Percentiles rank a stretch among this genome's conserved stretches.
Conservation (phyloP, 768 basidiomycete species). For the Suillus alpinus region DNA sequence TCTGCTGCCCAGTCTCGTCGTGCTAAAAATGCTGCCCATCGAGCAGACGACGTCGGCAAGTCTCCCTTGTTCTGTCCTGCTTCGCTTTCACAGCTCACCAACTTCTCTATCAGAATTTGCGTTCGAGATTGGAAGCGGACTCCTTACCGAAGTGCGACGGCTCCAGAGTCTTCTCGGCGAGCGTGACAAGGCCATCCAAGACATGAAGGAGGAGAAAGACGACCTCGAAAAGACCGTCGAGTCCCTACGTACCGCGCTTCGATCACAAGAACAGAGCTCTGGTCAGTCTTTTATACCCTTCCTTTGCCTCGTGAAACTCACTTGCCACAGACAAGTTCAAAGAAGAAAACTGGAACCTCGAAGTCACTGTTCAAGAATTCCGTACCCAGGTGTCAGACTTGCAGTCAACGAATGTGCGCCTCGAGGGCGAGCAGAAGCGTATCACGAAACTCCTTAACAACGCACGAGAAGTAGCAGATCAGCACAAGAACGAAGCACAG, state of each 20-base stretch:
- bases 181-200: conserved; percentile 88
- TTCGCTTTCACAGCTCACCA: conserved; percentile 14
- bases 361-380: conserved; percentile 88
- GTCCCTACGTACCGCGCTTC: conserved; percentile 66
- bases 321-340: conserved; percentile 77
- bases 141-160: conserved; percentile 88
- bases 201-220: conserved; percentile 90
- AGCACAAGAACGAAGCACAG: conserved; percentile 84
- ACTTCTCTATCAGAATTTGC: conserved; percentile 74
- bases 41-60: conserved; percentile 86
- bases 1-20: conserved; percentile 82
- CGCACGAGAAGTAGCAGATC: conserved; percentile 73
- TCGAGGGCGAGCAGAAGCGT: conserved; percentile 82
- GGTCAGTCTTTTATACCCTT: conserved; percentile 42
- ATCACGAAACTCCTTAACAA: conserved; percentile 71
- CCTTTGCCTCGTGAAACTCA: background rate
- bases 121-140: conserved; percentile 93
- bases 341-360: conserved; percentile 99
- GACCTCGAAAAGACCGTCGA: conserved; percentile 81
- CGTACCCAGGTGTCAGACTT: conserved; percentile 65
- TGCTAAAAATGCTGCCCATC: conserved; percentile 88
- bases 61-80: conserved; percentile 9
- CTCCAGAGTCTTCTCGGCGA: conserved; percentile 89
- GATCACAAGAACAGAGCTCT: conserved; percentile 75
- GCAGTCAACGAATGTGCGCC: conserved; percentile 60